Conservation (phyloP, 345 rosid genomes). For the Carallia pectinifolia region DNA sequence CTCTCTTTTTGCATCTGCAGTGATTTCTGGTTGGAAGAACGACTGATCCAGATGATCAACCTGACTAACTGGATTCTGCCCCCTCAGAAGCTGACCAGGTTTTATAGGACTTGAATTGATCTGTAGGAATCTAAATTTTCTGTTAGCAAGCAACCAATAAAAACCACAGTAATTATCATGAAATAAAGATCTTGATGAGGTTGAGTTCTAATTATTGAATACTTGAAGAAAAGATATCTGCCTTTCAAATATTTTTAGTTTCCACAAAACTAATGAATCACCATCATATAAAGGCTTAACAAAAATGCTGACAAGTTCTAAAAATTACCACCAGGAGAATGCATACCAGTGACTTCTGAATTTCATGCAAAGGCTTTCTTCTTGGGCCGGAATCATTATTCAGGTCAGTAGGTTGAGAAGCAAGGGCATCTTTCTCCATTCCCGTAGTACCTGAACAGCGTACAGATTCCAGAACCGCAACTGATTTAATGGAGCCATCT, state of each 20-base stretch:
- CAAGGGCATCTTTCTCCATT: background rate
- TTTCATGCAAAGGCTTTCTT: slow-evolving; percentile 25
- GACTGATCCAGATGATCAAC: slow-evolving; percentile 1
- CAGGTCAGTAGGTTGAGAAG: slow-evolving; percentile 9
- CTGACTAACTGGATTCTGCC: slow-evolving; percentile 22
- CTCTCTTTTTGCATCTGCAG: slow-evolving; percentile 7
- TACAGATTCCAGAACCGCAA: background rate
- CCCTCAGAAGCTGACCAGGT: slow-evolving; percentile 31
- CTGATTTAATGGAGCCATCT: slow-evolving; percentile 9
- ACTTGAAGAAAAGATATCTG: background rate
- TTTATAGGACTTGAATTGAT: slow-evolving; percentile 36
- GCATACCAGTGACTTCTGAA: slow-evolving; percentile 22
- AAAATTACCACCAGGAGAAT: too few relatives aligned
- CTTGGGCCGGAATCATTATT: slow-evolving; percentile 1
- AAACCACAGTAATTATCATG: too few relatives aligned
- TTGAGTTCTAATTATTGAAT: background rate
- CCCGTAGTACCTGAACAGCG: background rate
- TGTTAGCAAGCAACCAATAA: background rate
- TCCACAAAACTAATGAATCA: background rate
- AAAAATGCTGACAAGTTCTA: too few relatives aligned
- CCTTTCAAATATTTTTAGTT: background rate
- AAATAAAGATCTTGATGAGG: too few relatives aligned
- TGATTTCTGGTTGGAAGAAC: slow-evolving; percentile 13
- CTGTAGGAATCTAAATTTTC: slow-evolving; percentile 24
- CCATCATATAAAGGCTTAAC: background rate